Percentiles rank a stretch among this genome's conserved stretches.
Conservation (phyloP, 2,329 filamentous ascomycete species). For the Thielaviopsis euricoi region DNA sequence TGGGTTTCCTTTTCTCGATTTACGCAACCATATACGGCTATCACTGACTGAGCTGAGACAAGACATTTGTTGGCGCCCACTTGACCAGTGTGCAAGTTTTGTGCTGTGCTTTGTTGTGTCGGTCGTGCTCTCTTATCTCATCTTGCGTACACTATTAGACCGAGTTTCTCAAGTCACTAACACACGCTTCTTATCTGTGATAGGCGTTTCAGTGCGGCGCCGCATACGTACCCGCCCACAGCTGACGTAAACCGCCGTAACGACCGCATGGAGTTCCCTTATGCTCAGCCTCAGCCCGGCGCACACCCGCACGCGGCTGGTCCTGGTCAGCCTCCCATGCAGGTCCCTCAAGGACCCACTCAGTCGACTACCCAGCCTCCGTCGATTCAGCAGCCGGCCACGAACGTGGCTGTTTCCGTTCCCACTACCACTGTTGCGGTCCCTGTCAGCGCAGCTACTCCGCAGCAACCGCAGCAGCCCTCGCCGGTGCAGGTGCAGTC, state of each 20-base stretch:
- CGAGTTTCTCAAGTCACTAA: too few species aligned
- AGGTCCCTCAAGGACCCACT: constrained; percentile 21
- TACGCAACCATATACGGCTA: too few species aligned
- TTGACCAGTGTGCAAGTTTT: too few species aligned
- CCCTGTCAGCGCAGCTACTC: constrained; percentile 16
- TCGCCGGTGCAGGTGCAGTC: constrained; percentile 17
- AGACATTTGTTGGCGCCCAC: too few species aligned
- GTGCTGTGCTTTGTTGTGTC: too few species aligned
- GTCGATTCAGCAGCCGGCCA: constrained; percentile 7
- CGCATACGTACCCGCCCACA: constrained; percentile 34
- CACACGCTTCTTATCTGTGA: background rate
- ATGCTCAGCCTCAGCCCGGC: constrained; percentile 23
- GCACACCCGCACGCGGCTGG: constrained; percentile 22
- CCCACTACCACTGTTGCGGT: too few species aligned
- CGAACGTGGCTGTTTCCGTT: constrained; percentile 14
- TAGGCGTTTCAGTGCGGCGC: constrained; percentile 9
- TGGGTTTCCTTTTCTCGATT: too few species aligned
- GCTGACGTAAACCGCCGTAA: constrained; percentile 27
- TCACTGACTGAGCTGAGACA: too few species aligned
- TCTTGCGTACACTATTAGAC: too few species aligned
- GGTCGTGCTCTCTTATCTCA: too few species aligned
- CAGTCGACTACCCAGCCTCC: constrained; percentile 16
- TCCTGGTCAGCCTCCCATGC: constrained; percentile 27
- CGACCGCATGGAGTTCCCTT: constrained; percentile 28
- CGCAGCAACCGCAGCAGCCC: constrained; percentile 19